Evolutionary conservation across 768 basidiomycete genomes (phyloP).

Genomic region (Russula sp.): DNA sequence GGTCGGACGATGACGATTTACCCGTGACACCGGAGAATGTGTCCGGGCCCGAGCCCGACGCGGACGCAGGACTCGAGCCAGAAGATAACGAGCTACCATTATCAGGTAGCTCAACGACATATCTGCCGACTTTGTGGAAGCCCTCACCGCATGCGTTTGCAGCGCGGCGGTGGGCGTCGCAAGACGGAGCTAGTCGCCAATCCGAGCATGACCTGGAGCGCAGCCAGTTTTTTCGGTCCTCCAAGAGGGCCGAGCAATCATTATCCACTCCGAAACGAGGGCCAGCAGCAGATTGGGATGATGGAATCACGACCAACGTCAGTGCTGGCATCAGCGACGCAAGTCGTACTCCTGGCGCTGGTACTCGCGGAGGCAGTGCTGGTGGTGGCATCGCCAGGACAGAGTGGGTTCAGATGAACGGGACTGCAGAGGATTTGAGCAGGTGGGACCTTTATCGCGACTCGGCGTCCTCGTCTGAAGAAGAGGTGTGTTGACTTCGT

Average conservation of each 20-base stretch:
- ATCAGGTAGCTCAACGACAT: conserved; percentile 13
- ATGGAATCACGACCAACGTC: conserved; percentile 4
- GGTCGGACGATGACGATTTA: conserved; percentile 30
- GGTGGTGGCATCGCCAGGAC: conserved; percentile 7
- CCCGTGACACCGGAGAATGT: conserved; percentile 31
- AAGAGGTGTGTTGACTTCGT: conserved; percentile 29
- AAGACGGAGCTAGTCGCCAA: conserved; percentile 5
- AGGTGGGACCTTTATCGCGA: conserved; percentile 22
- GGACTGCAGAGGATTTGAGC: conserved; percentile 12
- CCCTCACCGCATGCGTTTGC: conserved; percentile 29
- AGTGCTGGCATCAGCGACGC: conserved; percentile 10
- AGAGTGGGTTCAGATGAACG: conserved; percentile 24
- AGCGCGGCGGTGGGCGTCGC: conserved; percentile 28
- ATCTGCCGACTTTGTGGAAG: conserved; percentile 25
- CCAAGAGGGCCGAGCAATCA: neutral
- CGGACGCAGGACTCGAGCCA: conserved; percentile 26
- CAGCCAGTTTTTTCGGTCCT: conserved; percentile 20
- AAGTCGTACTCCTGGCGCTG: conserved; percentile 4
- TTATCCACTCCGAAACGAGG: conserved; percentile 1
- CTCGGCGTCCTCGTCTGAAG: conserved; percentile 26
- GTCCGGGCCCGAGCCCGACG: conserved; percentile 12
- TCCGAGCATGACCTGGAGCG: conserved; percentile 13
- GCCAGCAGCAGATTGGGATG: neutral
- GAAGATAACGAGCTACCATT: conserved; percentile 24
- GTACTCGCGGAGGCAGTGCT: conserved; percentile 13